Evolutionary conservation across 2,329 filamentous ascomycete genomes (phyloP).

Genomic region (Dothidotthia symphoricarpi): DNA sequence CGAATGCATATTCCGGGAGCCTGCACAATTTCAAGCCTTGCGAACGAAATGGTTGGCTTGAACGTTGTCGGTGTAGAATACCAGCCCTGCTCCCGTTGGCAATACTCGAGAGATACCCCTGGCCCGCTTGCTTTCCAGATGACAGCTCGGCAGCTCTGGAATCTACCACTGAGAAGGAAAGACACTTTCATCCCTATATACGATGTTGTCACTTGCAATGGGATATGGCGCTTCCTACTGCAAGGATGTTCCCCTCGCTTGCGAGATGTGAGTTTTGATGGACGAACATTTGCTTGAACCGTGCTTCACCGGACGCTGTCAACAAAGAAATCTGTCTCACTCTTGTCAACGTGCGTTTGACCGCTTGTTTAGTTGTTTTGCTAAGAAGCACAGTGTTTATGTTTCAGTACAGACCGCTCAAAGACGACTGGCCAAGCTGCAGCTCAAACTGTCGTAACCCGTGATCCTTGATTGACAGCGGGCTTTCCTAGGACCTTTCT

Average conservation of each 20-base stretch:
- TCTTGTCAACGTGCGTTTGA: slow-evolving; percentile 8
- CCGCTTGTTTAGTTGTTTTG: slow-evolving; percentile 9
- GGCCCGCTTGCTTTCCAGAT: slow-evolving; percentile 1
- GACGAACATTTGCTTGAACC: slow-evolving; percentile 11
- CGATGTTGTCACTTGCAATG: background rate
- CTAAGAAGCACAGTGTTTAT: slow-evolving; percentile 22
- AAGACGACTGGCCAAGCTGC: slow-evolving; percentile 18
- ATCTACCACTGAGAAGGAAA: background rate
- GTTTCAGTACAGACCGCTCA: slow-evolving; percentile 33
- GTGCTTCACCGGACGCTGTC: slow-evolving; percentile 20
- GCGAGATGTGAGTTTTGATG: slow-evolving; percentile 3
- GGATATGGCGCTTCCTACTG: slow-evolving; percentile 12
- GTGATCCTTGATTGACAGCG: slow-evolving; percentile 10
- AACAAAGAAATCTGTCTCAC: slow-evolving; percentile 21
- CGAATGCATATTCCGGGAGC: slow-evolving; percentile 11
- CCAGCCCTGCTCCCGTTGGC: slow-evolving; percentile 10
- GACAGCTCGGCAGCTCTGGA: background rate
- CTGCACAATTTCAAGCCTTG: slow-evolving; percentile 12
- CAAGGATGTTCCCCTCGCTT: slow-evolving; percentile 15
- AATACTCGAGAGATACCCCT: slow-evolving; percentile 28
- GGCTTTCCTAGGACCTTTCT: slow-evolving; percentile 12
- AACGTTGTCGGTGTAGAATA: slow-evolving; percentile 16
- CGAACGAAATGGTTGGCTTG: slow-evolving; percentile 15
- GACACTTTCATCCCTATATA: background rate
- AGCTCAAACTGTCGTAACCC: slow-evolving; percentile 19